Evolutionary conservation across 805 yeast genomes (phyloP), one percentile per base, ranked within the genome.

Genomic region (Sugiyamaella americana): DNA sequence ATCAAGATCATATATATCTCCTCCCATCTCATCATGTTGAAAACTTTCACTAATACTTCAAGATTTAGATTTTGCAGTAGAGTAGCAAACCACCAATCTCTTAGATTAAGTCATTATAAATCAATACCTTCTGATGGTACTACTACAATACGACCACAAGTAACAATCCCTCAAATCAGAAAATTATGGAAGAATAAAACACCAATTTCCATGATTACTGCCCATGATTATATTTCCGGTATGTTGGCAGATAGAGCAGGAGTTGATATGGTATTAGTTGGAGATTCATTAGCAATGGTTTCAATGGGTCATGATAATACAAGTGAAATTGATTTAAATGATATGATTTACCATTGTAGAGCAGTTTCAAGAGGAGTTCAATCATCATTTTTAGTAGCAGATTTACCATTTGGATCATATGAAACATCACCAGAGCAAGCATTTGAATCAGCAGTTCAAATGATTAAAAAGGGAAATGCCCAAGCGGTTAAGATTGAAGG

Each of bases 211-310:
- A 74, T 74, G n/a, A 68, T 88, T n/a, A 91, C 98, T 0, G 95
- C 96, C 0, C 87, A 91, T 62, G 98, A 91, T 60, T 83, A 72
- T 58, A 78, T 89, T 16, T 81, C 95, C 0, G 93, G 80, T 0
- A 68, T 71, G 24, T 69, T 84, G 56, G 94, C 88, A 0, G 80
- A 82, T 20, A 63, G 71, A 16, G 77, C 89, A 0, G 73, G 75
- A 0, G 72, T 79, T 2, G 97, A 91, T 56, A 72, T 82, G 48
- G 71, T 82, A 4, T 71, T 91, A 2, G 81, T 91, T 3, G 98
- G 98, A 2, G 98, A 91, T 63, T 89, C 97, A 0, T 67, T 93
- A 21, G 87, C 96, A 0, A 91, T 88, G 96, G 89, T 86, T 1
- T 75, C 95, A 0, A 71, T 87, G 52, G 98, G 98, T 0, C 82